phyloP scores from a whole-genome alignment of 2,329 filamentous ascomycete species.

The Colletotrichum lentis region DNA sequence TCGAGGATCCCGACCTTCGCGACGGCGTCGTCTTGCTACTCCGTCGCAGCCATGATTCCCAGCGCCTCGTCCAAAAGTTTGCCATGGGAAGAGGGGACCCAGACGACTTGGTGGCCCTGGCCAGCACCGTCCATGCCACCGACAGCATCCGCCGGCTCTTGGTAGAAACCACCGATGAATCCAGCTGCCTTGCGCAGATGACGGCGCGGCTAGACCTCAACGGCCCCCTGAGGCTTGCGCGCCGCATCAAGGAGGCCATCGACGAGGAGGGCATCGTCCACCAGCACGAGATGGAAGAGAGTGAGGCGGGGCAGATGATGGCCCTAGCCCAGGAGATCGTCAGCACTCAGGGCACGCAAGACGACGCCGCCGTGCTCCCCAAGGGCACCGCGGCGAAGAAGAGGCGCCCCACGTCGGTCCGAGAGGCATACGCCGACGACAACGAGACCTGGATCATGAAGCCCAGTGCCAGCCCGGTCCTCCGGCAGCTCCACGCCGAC shows the following conservation, averaged over 20 bases:
- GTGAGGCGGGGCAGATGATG: constrained; percentile 73
- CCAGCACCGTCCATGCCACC: constrained; percentile 80
- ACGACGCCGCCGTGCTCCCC: constrained; percentile 63
- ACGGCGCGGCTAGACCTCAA: constrained; percentile 69
- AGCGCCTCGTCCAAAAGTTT: constrained; percentile 92
- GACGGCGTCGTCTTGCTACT: constrained; percentile 75
- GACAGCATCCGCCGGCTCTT: constrained; percentile 68
- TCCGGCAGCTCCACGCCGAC: constrained; percentile 73
- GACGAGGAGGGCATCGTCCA: constrained; percentile 91
- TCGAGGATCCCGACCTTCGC: constrained; percentile 71
- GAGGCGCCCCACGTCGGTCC: constrained; percentile 57
- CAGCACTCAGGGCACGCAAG: constrained; percentile 69
- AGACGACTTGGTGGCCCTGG: constrained; percentile 86
- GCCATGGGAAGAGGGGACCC: constrained; percentile 89
- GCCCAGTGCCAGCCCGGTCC: constrained; percentile 69
- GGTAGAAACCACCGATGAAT: constrained; percentile 39
- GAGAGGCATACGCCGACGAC: constrained; percentile 68
- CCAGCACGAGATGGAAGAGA: constrained; percentile 79
- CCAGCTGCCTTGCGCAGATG: constrained; percentile 55
- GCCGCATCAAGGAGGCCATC: constrained; percentile 77
- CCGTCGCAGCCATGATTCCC: constrained; percentile 80
- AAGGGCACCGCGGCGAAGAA: constrained; percentile 55
- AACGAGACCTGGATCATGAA: constrained; percentile 72
- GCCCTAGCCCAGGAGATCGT: constrained; percentile 77
- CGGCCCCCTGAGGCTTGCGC: constrained; percentile 73